Evolutionary conservation across 441 rosid species (phyloP), one percentile per base, ranked within the genome.

Genomic region (Arabidopsis lyrata): DNA sequence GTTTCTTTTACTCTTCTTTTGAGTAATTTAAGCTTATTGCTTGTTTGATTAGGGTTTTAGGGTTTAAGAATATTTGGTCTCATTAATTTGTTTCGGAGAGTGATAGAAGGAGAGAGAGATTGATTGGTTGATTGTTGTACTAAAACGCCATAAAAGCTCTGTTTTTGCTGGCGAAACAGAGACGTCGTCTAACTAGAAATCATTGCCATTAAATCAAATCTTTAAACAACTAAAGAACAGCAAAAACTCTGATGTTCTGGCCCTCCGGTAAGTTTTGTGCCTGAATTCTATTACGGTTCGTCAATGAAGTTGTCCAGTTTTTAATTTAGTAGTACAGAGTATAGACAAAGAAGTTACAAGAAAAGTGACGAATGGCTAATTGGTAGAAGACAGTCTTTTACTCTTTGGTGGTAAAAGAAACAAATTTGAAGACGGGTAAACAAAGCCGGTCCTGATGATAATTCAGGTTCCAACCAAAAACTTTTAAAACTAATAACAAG

Each of bases 1-100:
- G 7, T 32, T 20, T 48, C 15, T 5, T 42, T 61, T 27, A 8
- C 29, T 53, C 55, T 1, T 6, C 10, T 64, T 65, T 22, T 29
- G 4, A 44, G 24, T 47, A 47, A 56, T 63, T 20, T 20, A 7
- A 60, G 57, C 20, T 13, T 35, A 44, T 70, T 76, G 48, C 44
- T 49, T 63, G 66, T 38, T 76, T 49, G 55, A 47, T 68, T 55
- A 61, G 65, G 68, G 66, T 47, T 73, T 57, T 32, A 44, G 76
- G 73, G 74, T 68, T 75, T 69, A 61, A 53, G 78, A 68, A 14
- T 24, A 45, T 44, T 22, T 55, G 71, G 66, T 50, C 41, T 66
- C 13, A 5, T 10, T 10, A 31, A 38, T 74, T 18, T 50, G 53
- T 38, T 45, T 38, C 11, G 3, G 73, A 50, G 62, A 65, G 68